Evolutionary conservation across 306 rosid genomes (phyloP).

Genomic region (Fragaria iinumae): DNA sequence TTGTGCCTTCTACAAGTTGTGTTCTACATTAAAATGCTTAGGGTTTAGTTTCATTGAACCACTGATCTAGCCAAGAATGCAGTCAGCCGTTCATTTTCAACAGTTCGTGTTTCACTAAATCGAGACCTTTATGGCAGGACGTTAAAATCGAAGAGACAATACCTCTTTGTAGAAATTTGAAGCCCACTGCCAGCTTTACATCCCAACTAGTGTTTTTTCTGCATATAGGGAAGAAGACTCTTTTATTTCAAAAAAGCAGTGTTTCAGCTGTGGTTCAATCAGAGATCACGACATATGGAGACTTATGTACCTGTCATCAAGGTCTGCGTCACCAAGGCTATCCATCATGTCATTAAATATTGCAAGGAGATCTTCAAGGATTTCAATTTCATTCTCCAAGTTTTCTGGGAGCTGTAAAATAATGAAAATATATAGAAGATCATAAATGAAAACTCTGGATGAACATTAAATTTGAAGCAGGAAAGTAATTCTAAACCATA

Average conservation of each 20-base stretch:
- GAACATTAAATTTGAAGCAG: slow-evolving; percentile 5
- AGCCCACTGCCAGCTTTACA: slow-evolving; percentile 57
- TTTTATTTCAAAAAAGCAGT: slow-evolving; percentile 3
- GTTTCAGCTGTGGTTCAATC: slow-evolving; percentile 2
- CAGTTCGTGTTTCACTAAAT: slow-evolving; percentile 35
- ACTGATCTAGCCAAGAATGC: slow-evolving; percentile 44
- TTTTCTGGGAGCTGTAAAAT: slow-evolving; percentile 51
- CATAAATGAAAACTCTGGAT: background rate
- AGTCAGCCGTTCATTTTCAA: slow-evolving; percentile 51
- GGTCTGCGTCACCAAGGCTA: slow-evolving; percentile 45
- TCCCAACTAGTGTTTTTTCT: slow-evolving; percentile 58
- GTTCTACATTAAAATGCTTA: slow-evolving; percentile 13
- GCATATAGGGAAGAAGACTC: slow-evolving; percentile 15
- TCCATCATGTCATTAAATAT: slow-evolving; percentile 57
- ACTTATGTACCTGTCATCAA: slow-evolving; percentile 53
- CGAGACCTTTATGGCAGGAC: slow-evolving; percentile 48
- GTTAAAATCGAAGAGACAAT: slow-evolving; percentile 52
- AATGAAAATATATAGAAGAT: slow-evolving; percentile 9
- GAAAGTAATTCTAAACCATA: background rate
- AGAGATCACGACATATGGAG: slow-evolving; percentile 1
- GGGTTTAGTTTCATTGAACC: slow-evolving; percentile 16
- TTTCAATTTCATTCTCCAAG: slow-evolving; percentile 67
- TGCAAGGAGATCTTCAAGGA: slow-evolving; percentile 48
- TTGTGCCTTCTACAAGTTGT: slow-evolving; percentile 5
- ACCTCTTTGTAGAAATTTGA: slow-evolving; percentile 48